Base-by-base conservation (phyloP, 805 yeast genomes). In the Wickerhamomyces strasburgensis region DNA sequence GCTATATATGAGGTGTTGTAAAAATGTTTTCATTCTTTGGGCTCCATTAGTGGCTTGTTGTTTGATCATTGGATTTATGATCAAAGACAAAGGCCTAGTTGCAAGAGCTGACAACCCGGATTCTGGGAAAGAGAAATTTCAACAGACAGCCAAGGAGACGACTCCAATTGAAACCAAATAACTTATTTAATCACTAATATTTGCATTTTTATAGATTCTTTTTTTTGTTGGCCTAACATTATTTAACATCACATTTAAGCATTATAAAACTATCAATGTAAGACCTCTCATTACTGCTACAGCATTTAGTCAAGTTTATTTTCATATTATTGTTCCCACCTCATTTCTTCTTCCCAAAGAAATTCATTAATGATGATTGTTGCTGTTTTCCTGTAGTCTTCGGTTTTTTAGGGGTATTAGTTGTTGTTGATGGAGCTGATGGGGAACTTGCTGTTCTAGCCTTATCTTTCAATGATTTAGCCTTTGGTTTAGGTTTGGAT, bases 311-410 rank as follows among this genome's bases (percentile, higher is more conserved):
- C 28, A 26, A 26, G 29, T 6, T 10, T n/a, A n/a, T n/a, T n/a
- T n/a, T n/a, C n/a, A n/a, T n/a, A n/a, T n/a, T n/a, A n/a, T n/a
- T n/a, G n/a, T n/a, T n/a, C n/a, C n/a, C n/a, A n/a, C n/a, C n/a
- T 26, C 11, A 21, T 30, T 37, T 40, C 41, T 62, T 59, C 50
- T 67, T 67, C 6, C 67, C 67, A 48, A 73, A 73, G 47, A 73
- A 73, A 43, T 58, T 71, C 69, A 70, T 60, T 28, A 73, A 51
- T 2, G 74, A 67, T 5, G 68, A 43, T 42, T 73, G 73, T 33
- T 68, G 59, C 48, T 63, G 61, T 39, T 60, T 33, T 1, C 44
- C 48, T n/a, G n/a, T n/a, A 14, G 45, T 56, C 18, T 45, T 43
- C 26, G 42, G 51, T 26, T 47, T 49, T 38, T 45, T 35, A 16